phyloP scores from a whole-genome alignment of 257 asterid genomes.

The Nicotiana noctiflora region DNA sequence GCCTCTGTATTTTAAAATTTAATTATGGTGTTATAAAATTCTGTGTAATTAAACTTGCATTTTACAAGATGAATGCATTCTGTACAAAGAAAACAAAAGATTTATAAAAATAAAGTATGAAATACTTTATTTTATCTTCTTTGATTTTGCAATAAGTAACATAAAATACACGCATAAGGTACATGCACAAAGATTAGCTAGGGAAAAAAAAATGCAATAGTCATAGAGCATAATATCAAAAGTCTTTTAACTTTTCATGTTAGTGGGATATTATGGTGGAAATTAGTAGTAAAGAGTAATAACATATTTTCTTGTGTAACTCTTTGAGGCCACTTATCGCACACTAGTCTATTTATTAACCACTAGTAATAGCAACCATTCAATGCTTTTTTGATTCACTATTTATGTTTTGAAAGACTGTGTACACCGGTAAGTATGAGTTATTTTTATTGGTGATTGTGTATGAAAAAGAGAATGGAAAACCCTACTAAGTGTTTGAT shows the following conservation, averaged over 20 bases:
- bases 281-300: background rate
- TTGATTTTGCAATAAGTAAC: no score
- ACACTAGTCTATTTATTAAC: background rate
- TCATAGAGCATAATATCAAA: background rate
- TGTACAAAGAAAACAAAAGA: no score
- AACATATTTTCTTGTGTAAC: background rate
- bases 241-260: background rate
- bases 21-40: no score
- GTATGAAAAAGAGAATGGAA: background rate
- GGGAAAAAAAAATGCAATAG: background rate
- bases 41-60: no score
- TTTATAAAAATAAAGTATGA: no score
- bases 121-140: no score
- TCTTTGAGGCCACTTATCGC: background rate
- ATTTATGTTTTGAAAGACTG: background rate
- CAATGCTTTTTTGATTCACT: background rate
- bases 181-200: no score
- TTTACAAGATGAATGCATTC: no score
- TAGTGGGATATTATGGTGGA: background rate
- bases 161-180: no score
- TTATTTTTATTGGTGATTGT: background rate
- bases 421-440: background rate
- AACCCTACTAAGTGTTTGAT: background rate
- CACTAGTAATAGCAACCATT: background rate
- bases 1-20: no score